A percentile compares a stretch with the other conserved stretches of the same genome.
Conservation (phyloP, 192 early-diverging fungal genomes). For the Coemansia sp. region DNA sequence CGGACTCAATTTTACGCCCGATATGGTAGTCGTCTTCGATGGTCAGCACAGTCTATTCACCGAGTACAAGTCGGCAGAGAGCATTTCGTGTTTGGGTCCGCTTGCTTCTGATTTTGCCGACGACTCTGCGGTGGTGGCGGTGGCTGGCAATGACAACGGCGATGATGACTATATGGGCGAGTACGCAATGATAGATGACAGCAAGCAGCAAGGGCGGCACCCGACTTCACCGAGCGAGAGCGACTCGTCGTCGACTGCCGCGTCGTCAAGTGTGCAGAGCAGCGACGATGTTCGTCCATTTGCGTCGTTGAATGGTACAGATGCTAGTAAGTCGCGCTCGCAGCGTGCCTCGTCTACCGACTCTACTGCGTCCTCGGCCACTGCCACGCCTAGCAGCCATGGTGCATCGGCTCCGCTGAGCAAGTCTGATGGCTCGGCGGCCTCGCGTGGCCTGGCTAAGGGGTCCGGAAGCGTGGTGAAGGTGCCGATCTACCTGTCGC, state of each 20-base stretch:
- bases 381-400: conserved; percentile 29
- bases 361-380: conserved; percentile 41
- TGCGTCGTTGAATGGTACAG: not conserved
- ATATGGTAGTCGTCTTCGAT: conserved; percentile 74
- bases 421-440: not conserved
- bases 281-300: conserved; percentile 21
- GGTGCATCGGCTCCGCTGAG: not conserved
- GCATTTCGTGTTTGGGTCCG: conserved; percentile 51
- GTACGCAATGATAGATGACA: not conserved
- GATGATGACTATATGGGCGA: not conserved
- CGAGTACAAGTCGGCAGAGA: conserved; percentile 45
- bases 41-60: conserved; percentile 48
- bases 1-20: conserved; percentile 70
- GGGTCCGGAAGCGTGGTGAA: conserved; percentile 17
- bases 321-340: conserved; percentile 2
- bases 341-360: conserved; percentile 50
- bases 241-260: conserved; percentile 28
- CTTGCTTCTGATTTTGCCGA: conserved; percentile 34
- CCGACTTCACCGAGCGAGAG: conserved; percentile 50
- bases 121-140: not conserved
- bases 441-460: conserved; percentile 8
- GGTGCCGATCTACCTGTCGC: conserved; percentile 46
- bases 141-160: not conserved
- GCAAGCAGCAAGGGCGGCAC: conserved; percentile 16
- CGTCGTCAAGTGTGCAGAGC: conserved; percentile 11